These are phyloP conservation scores for Candida albicans DNA, from an alignment of 1,139 yeast species.

Conservation along the genomic window DNA sequence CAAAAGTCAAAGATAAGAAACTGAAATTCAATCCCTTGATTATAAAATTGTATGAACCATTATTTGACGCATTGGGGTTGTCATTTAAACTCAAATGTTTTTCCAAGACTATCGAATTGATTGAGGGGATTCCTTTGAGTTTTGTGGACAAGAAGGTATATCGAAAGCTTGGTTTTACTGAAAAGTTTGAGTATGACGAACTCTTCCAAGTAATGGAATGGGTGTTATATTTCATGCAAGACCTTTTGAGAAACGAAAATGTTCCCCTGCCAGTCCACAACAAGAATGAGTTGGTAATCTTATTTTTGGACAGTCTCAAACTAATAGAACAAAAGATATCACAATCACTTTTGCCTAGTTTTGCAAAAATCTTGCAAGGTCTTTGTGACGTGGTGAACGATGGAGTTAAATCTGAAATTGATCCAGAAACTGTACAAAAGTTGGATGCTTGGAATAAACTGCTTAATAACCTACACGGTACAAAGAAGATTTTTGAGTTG, in stretches of 20 bases:
- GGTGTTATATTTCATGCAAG: constrained; percentile 12
- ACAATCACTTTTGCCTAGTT: background rate
- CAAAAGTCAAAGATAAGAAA: constrained; percentile 20
- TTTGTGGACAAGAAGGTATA: constrained; percentile 4
- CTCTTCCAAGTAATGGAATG: constrained; percentile 21
- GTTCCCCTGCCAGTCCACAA: background rate
- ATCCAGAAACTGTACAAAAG: background rate
- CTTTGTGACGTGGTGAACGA: background rate
- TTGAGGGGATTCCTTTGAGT: constrained; percentile 1
- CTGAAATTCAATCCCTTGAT: constrained; percentile 29
- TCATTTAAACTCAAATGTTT: constrained; percentile 20
- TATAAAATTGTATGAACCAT: constrained; percentile 32
- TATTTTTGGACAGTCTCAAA: background rate
- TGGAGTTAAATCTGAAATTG: background rate
- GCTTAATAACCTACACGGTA: constrained; percentile 4
- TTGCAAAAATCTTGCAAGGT: background rate
- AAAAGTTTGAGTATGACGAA: constrained; percentile 9
- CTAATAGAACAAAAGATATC: background rate
- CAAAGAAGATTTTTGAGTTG: constrained; percentile 15
- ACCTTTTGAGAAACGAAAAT: background rate
- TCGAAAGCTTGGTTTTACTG: constrained; percentile 8
- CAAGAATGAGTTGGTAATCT: background rate
- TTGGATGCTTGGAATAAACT: constrained; percentile 8
- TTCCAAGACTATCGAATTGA: constrained; percentile 4
- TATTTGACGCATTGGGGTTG: constrained; percentile 32